These are phyloP conservation scores for Suhomyces terraborum DNA, from an alignment of 1,139 yeast genomes.

Conservation along the genomic window DNA sequence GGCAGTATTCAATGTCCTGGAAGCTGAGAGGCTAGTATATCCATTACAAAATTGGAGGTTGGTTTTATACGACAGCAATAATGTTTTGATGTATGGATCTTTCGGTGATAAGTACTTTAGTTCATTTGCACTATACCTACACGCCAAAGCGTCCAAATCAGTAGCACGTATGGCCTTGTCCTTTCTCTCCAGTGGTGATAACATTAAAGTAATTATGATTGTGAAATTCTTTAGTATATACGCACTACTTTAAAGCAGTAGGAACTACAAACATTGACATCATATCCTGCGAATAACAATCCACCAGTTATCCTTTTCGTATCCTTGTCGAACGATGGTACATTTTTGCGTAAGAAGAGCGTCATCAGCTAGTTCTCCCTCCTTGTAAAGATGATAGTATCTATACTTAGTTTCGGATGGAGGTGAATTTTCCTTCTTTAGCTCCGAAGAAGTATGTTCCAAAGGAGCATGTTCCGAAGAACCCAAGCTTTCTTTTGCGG, in stretches of 20 bases:
- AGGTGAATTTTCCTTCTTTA: slow-evolving; percentile 4
- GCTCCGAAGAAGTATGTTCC: not conserved
- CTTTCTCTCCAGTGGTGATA: slow-evolving; percentile 38
- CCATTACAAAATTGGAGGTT: slow-evolving; percentile 43
- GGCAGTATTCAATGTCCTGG: slow-evolving; percentile 42
- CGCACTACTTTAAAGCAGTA: not conserved
- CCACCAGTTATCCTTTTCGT: slow-evolving; percentile 97
- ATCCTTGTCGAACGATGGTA: slow-evolving; percentile 67
- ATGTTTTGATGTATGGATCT: slow-evolving; percentile 51
- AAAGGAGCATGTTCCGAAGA: not conserved
- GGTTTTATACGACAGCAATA: slow-evolving; percentile 45
- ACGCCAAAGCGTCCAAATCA: slow-evolving; percentile 82
- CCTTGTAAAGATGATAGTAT: slow-evolving; percentile 80
- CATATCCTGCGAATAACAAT: slow-evolving; percentile 31
- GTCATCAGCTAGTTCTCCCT: slow-evolving; percentile 80
- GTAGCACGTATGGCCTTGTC: slow-evolving; percentile 67
- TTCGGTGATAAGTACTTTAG: slow-evolving; percentile 51
- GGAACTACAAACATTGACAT: not conserved
- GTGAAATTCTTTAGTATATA: not conserved
- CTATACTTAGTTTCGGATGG: slow-evolving; percentile 60
- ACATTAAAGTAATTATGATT: slow-evolving; percentile 21
- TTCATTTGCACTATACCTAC: slow-evolving; percentile 61
- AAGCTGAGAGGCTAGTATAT: slow-evolving; percentile 42
- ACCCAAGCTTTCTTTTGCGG: not conserved
- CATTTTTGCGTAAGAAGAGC: slow-evolving; percentile 68